Conservation (phyloP, 2,329 filamentous ascomycete species). For the Metarhizium brunneum region DNA sequence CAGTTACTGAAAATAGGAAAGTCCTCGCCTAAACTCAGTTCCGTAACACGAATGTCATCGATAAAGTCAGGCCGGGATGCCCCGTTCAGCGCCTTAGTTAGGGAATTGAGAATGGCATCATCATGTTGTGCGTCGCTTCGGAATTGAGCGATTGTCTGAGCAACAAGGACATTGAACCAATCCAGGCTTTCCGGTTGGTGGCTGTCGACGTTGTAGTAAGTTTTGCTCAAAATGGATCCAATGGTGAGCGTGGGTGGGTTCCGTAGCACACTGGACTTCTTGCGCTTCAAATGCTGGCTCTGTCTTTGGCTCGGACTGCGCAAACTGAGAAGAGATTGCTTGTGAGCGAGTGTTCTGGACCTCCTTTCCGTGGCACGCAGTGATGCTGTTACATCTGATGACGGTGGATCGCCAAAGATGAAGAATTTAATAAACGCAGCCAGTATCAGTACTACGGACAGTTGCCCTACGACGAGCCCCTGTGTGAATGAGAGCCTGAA, state of each 20-base stretch:
- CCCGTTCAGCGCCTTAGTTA: constrained; percentile 84
- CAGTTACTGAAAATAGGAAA: constrained; percentile 99
- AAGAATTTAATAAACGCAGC: constrained; percentile 99
- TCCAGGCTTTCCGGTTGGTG: constrained; percentile 95
- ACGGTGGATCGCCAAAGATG: constrained; percentile 92
- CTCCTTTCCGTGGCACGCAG: constrained; percentile 66
- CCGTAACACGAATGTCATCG: constrained; percentile 87
- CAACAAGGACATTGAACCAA: constrained; percentile 97
- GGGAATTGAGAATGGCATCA: constrained; percentile 75
- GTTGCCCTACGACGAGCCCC: constrained; percentile 84
- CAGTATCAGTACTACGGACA: constrained; percentile 83
- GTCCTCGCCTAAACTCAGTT: constrained; percentile 89
- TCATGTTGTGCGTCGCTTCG: constrained; percentile 86
- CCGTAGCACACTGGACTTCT: constrained; percentile 64
- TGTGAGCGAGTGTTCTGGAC: constrained; percentile 65
- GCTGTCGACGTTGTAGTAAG: constrained; percentile 91
- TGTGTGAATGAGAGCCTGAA: constrained; percentile 80
- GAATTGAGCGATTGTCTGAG: constrained; percentile 93
- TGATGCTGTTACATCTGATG: constrained; percentile 69
- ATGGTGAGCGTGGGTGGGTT: constrained; percentile 72
- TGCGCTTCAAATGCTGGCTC: constrained; percentile 43
- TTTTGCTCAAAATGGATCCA: constrained; percentile 90
- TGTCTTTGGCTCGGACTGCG: constrained; percentile 34
- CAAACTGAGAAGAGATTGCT: constrained; percentile 60
- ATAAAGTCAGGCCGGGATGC: constrained; percentile 79